Evolutionary conservation across 2,329 filamentous ascomycete genomes (phyloP), one percentile per base, ranked within the genome.

Genomic region (Hypoxylon sp.): DNA sequence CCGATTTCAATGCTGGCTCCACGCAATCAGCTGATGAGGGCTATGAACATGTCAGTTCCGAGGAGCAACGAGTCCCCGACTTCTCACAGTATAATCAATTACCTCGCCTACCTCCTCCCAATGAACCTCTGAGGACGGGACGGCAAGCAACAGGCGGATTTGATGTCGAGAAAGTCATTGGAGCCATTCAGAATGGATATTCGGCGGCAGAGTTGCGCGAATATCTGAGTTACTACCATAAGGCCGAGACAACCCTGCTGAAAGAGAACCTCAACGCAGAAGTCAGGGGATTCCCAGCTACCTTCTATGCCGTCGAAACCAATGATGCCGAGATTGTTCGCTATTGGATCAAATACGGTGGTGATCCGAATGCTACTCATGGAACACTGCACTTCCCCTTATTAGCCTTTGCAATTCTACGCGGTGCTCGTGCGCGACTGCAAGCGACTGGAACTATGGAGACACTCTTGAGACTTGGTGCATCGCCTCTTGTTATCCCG

Each of bases 221-320:
- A 4, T 53, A 67, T 31, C 50, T 73, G 9, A 44, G 24, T 6
- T 67, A 67, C 35, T 67, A 69, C 47, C 39, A 69, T 10, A 46
- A 59, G 11, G 22, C 37, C 3, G 59, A 71, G 22, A 53, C 44
- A 1, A 22, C 48, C 11, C 22, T 31, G 1, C n/a, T 74, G 42
- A 66, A 48, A 54, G 48, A 53, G 5, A 26, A 19, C 1, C 69
- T 75, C 14, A 75, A 74, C 33, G 63, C 42, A 13, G 50, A 61
- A 6, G 50, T 76, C 1, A 17, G 54, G 6, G 71, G 55, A 3
- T 65, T 71, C 17, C 74, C 74, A 2, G 69, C 69, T 1, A 73
- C 73, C 1, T 76, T 76, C 60, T 73, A 71, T 19, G 35, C 74
- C 6, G 73, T 71, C 1, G 69, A 70, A 55, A 72, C 67, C 5